phyloP scores from a whole-genome alignment of 148 eudicot genomes.

The Polygonum aviculare region DNA sequence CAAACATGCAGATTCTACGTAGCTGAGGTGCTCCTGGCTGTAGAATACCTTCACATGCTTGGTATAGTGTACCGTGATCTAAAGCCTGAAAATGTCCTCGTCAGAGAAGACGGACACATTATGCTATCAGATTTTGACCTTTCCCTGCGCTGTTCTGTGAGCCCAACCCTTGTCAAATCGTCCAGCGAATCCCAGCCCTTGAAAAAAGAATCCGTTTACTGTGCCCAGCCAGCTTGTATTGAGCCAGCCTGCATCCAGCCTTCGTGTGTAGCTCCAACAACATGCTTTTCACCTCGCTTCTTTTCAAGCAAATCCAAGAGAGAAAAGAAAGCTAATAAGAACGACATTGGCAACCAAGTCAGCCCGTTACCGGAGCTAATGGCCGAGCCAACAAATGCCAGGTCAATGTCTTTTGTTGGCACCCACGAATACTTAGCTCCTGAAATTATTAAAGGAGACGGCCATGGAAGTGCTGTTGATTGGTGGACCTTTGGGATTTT shows the following conservation, averaged over 20 bases:
- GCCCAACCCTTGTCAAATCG: constrained; percentile 50
- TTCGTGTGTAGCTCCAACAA: constrained; percentile 54
- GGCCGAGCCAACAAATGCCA: constrained; percentile 58
- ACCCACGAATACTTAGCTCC: constrained; percentile 60
- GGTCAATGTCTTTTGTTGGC: constrained; percentile 71
- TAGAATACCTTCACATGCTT: constrained; percentile 80
- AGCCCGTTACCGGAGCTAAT: constrained; percentile 54
- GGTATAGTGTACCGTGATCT: constrained; percentile 67
- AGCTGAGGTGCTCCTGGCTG: constrained; percentile 56
- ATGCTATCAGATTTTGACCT: constrained; percentile 77
- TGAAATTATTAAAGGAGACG: constrained; percentile 54
- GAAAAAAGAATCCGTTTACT: constrained; percentile 37
- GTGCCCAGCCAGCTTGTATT: constrained; percentile 58
- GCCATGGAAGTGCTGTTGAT: constrained; percentile 64
- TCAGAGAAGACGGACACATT: constrained; percentile 71
- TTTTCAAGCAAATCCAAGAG: constrained; percentile 54
- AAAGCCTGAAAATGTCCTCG: constrained; percentile 67
- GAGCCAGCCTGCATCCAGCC: constrained; percentile 67
- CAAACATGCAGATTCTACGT: constrained; percentile 51
- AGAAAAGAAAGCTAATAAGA: constrained; percentile 40
- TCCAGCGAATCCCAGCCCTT: constrained; percentile 29
- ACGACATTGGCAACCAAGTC: constrained; percentile 45
- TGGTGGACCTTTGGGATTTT: constrained; percentile 72
- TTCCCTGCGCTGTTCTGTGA: constrained; percentile 60
- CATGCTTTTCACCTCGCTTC: constrained; percentile 64